Percentiles rank a stretch among this genome's conserved stretches.
These are phyloP conservation scores for Backusella tarrabulga DNA, from an alignment of 192 early-diverging fungal species.

Conservation along the genomic window DNA sequence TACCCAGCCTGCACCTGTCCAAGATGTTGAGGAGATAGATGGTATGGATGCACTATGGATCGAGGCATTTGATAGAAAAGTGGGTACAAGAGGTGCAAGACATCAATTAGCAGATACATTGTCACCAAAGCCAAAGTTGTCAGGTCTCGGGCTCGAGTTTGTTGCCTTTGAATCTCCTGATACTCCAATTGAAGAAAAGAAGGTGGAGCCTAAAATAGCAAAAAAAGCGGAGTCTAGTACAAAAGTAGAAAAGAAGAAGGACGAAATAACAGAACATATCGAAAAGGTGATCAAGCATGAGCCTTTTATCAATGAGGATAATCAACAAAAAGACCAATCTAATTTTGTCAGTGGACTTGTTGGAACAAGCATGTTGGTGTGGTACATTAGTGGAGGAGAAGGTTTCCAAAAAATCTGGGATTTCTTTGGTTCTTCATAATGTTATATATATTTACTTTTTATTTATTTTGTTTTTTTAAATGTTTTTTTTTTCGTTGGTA, in stretches of 20 bases:
- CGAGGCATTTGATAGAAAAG: constrained; percentile 33
- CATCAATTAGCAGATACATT: not conserved
- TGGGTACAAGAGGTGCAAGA: constrained; percentile 13
- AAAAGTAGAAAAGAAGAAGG: not conserved
- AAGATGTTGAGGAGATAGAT: not conserved
- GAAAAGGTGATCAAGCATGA: not conserved
- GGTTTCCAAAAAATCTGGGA: not conserved
- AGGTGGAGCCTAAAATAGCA: not conserved
- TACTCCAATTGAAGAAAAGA: not conserved
- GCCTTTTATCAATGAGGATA: not conserved
- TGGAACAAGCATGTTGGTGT: constrained; percentile 7
- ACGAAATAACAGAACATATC: not conserved
- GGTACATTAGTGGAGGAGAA: constrained; percentile 16
- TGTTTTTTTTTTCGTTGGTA: not conserved
- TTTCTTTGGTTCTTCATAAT: constrained; percentile 9
- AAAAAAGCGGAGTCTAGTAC: not conserved
- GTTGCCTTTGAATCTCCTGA: not conserved
- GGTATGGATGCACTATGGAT: constrained; percentile 28
- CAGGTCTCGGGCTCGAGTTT: not conserved
- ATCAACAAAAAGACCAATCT: not conserved
- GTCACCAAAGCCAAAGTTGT: not conserved
- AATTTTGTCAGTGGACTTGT: not conserved
- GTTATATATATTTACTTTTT: constrained; percentile 6
- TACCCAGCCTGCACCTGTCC: not conserved
- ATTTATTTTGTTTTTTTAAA: not conserved